phyloP scores from a whole-genome alignment of 2,329 filamentous ascomycete genomes.

The Mariannaea elegans region DNA sequence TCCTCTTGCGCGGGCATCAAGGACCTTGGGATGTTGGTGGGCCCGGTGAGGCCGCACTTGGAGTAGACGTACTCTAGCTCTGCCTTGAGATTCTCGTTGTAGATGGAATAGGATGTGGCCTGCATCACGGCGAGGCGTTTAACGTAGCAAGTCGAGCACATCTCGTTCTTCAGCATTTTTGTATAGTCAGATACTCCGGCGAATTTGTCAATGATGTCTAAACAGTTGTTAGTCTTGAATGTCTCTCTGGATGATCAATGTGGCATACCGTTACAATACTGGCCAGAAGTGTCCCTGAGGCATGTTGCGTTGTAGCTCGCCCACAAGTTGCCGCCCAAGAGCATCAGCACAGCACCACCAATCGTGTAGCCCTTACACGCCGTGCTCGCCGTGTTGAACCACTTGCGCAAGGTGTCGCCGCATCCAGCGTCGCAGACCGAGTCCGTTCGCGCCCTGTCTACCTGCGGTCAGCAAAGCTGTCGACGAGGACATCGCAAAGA shows the following conservation, averaged over 20 bases:
- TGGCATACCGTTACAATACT: conserved; percentile 30
- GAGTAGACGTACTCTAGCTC: conserved; percentile 18
- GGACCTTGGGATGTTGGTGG: not conserved
- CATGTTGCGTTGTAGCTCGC: conserved; percentile 33
- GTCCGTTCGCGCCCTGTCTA: conserved; percentile 17
- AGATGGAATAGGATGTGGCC: conserved; percentile 30
- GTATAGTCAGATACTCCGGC: conserved; percentile 12
- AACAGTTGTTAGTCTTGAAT: conserved; percentile 5
- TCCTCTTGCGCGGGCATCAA: not conserved
- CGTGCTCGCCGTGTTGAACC: conserved; percentile 15
- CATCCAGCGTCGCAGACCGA: conserved; percentile 12
- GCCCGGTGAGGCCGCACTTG: not conserved
- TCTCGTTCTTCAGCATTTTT: conserved; percentile 32
- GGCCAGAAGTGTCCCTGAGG: conserved; percentile 19
- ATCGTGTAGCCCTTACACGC: conserved; percentile 1
- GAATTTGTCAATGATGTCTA: conserved; percentile 30
- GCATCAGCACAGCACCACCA: not conserved
- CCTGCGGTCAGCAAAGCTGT: not conserved
- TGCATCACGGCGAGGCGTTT: conserved; percentile 38
- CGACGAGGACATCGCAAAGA: conserved; percentile 1
- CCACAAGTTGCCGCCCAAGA: conserved; percentile 21
- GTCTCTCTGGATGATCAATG: not conserved
- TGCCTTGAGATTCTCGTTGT: conserved; percentile 25
- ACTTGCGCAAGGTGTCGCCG: conserved; percentile 14
- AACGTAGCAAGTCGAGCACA: conserved; percentile 37